Conservation (phyloP, 441 rosid genomes). For the Pelargonium citronellum region DNA sequence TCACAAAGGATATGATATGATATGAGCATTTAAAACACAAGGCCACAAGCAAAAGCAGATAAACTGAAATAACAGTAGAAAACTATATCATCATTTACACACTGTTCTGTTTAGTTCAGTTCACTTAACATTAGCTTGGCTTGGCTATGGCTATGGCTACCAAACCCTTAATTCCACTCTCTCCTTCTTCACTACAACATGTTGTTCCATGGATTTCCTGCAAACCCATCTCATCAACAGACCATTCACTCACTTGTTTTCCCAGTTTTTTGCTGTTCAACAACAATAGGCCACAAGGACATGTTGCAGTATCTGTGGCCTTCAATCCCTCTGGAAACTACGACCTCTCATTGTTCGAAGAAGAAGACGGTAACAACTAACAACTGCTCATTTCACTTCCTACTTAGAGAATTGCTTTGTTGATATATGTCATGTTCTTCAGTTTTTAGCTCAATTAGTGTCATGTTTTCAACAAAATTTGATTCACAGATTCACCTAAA, state of each 20-base stretch:
- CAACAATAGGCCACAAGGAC: constrained; percentile 23
- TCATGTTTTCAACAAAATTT: background rate
- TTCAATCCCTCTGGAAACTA: constrained; percentile 78
- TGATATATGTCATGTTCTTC: too few species aligned
- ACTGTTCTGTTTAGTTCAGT: background rate
- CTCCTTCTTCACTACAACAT: constrained; percentile 25
- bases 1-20: background rate
- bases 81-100: background rate
- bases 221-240: constrained; percentile 27
- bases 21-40: constrained; percentile 5
- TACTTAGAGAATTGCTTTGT: background rate
- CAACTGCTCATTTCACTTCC: background rate
- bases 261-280: background rate
- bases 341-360: constrained; percentile 50
- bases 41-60: constrained; percentile 7
- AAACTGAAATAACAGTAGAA: background rate
- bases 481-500: constrained; percentile 40
- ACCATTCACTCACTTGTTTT: background rate
- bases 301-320: constrained; percentile 50
- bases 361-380: constrained; percentile 37
- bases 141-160: constrained; percentile 40
- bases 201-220: constrained; percentile 29
- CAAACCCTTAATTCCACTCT: constrained; percentile 33
- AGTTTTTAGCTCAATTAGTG: background rate
- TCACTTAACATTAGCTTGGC: background rate